Percentiles rank a stretch among this genome's conserved stretches.
These are phyloP conservation scores for Yarrowia sp. DNA, from an alignment of 805 yeast genomes.

Conservation along the genomic window DNA sequence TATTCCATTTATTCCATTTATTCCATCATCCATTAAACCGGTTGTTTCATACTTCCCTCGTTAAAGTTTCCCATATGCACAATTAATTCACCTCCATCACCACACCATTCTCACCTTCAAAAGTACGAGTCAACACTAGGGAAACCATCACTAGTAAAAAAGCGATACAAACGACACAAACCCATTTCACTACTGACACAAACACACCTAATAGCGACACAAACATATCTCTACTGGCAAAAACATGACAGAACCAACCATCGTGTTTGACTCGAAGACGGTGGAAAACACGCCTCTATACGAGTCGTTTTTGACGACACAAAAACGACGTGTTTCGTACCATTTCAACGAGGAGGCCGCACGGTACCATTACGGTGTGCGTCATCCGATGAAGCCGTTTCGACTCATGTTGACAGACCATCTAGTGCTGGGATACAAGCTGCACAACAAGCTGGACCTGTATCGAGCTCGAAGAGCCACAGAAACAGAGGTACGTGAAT, in stretches of 20 bases:
- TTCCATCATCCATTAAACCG: no score
- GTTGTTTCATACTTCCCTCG: no score
- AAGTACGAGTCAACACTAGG: no score
- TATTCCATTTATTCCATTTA: background rate
- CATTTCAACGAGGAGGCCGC: slow-evolving; percentile 81
- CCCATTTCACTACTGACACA: no score
- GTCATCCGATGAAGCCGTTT: slow-evolving; percentile 98
- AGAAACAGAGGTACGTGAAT: slow-evolving; percentile 68
- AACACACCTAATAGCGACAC: background rate
- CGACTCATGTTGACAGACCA: slow-evolving; percentile 92
- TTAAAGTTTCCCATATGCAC: background rate
- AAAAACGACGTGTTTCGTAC: slow-evolving; percentile 61
- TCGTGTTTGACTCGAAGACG: slow-evolving; percentile 44
- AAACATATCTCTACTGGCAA: background rate
- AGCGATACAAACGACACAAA: no score
- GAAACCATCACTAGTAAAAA: no score
- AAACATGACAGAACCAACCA: slow-evolving; percentile 37
- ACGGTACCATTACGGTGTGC: slow-evolving; percentile 83
- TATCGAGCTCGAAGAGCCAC: slow-evolving; percentile 83
- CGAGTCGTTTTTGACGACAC: slow-evolving; percentile 41
- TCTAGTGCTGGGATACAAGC: slow-evolving; percentile 74
- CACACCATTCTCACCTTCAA: background rate
- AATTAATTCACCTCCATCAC: slow-evolving; percentile 16
- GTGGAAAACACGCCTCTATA: slow-evolving; percentile 45
- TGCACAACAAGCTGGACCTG: slow-evolving; percentile 86